phyloP scores from a whole-genome alignment of 495 filamentous ascomycete genomes.

The Podospora pseudocomata region DNA sequence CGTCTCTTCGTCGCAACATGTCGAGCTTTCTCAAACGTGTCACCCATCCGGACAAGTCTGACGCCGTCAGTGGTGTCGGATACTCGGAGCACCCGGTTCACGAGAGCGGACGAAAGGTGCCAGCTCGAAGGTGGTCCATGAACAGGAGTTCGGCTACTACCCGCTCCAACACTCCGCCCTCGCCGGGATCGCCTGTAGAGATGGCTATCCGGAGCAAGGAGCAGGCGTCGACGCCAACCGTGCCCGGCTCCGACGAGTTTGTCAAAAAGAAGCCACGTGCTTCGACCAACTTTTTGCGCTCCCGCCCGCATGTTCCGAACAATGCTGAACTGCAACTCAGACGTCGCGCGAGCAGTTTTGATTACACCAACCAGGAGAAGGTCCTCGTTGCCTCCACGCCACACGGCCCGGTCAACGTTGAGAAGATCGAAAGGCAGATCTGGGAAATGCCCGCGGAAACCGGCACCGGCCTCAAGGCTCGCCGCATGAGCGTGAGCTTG shows the following conservation, averaged over 20 bases:
- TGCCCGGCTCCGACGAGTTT: slow-evolving; percentile 41
- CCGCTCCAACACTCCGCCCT: slow-evolving; percentile 53
- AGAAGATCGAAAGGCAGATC: slow-evolving; percentile 35
- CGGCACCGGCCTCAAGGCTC: slow-evolving; percentile 63
- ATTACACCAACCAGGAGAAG: slow-evolving; percentile 27
- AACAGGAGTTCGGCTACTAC: slow-evolving; percentile 45
- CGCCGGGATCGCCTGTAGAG: slow-evolving; percentile 44
- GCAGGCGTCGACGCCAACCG: slow-evolving; percentile 31
- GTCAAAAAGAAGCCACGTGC: slow-evolving; percentile 45
- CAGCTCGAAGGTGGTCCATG: slow-evolving; percentile 45
- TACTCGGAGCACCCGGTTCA: slow-evolving; percentile 21
- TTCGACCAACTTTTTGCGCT: slow-evolving; percentile 48
- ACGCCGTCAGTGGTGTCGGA: slow-evolving; percentile 16
- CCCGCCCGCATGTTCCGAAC: slow-evolving; percentile 29
- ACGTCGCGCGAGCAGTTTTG: slow-evolving; percentile 39
- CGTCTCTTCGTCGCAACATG: slow-evolving; percentile 38
- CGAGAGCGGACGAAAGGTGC: slow-evolving; percentile 26
- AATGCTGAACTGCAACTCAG: slow-evolving; percentile 18
- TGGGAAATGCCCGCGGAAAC: slow-evolving; percentile 55
- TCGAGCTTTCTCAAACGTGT: slow-evolving; percentile 34
- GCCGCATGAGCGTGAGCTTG: slow-evolving; percentile 58
- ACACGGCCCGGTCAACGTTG: slow-evolving; percentile 16
- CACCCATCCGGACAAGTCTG: slow-evolving; percentile 29
- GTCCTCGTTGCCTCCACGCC: not conserved
- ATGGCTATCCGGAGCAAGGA: slow-evolving; percentile 31